These are phyloP conservation scores for Erigeron canadensis DNA, from an alignment of 129 eudicot genomes.

Conservation along the genomic window DNA sequence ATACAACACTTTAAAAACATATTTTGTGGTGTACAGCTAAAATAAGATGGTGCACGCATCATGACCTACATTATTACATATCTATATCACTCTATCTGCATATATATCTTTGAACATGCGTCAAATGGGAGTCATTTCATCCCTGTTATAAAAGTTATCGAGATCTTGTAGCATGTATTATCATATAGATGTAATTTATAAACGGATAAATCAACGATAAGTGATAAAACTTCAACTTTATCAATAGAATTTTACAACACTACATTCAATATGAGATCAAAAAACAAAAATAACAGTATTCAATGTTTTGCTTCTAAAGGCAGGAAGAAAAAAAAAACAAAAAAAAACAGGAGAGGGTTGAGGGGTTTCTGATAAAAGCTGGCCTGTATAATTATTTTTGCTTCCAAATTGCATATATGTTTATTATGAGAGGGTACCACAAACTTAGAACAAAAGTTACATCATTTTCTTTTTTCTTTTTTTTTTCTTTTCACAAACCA, in stretches of 20 bases:
- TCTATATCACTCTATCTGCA: too few relatives aligned
- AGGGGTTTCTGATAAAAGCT: conserved; percentile 24
- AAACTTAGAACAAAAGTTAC: conserved; percentile 29
- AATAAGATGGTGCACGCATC: too few relatives aligned
- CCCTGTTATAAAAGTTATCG: too few relatives aligned
- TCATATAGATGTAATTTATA: background rate
- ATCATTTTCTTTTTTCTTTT: too few relatives aligned
- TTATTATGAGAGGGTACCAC: conserved; percentile 14
- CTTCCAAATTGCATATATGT: conserved; percentile 13
- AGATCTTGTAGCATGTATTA: background rate
- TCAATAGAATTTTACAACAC: background rate
- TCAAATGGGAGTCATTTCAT: too few relatives aligned
- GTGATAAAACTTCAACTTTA: background rate
- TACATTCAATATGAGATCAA: background rate
- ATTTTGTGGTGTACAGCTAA: too few relatives aligned
- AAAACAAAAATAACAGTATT: background rate
- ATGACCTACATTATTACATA: too few relatives aligned
- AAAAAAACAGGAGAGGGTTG: conserved; percentile 18
- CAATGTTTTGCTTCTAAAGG: conserved; percentile 26
- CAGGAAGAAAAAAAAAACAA: conserved; percentile 20
- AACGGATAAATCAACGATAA: background rate
- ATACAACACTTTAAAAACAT: too few relatives aligned
- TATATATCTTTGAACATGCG: too few relatives aligned
- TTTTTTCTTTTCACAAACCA: background rate
- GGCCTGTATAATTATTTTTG: conserved; percentile 13